Conservation (phyloP, 2,329 filamentous ascomycete species). For the Xylaria sp. region DNA sequence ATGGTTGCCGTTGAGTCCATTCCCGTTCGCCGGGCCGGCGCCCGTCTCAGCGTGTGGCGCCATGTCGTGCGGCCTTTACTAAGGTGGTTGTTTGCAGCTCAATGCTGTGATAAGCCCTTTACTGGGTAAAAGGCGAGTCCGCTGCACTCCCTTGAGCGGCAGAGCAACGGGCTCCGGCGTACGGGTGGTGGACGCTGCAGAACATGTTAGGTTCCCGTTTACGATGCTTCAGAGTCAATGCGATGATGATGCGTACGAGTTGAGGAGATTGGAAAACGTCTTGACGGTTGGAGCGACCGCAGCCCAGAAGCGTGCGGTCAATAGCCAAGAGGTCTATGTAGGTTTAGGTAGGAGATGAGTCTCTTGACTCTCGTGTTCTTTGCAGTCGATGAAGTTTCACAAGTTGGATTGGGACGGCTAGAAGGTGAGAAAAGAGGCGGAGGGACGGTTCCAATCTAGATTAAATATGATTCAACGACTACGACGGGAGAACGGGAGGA, state of each 20-base stretch:
- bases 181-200: conserved; percentile 85
- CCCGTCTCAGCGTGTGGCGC: conserved; percentile 82
- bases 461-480: neutral
- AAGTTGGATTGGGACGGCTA: neutral
- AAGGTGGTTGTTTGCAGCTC: conserved; percentile 28
- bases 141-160: conserved; percentile 82
- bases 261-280: conserved; percentile 98
- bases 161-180: conserved; percentile 94
- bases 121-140: conserved; percentile 63
- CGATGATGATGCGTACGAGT: conserved; percentile 71
- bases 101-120: conserved; percentile 44
- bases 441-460: neutral
- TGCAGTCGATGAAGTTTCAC: neutral
- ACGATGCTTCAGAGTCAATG: neutral
- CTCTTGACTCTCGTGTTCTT: neutral
- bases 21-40: conserved; percentile 61
- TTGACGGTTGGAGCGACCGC: conserved; percentile 74
- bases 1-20: conserved; percentile 51
- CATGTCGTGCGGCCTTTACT: conserved; percentile 59
- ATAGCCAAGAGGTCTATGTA: conserved; percentile 20
- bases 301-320: conserved; percentile 59
- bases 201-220: conserved; percentile 20
- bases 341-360: neutral
- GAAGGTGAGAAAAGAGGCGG: neutral
- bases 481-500: too few species aligned